A percentile compares a stretch with the other conserved stretches of the same genome.
Conservation (phyloP, 2,329 filamentous ascomycete genomes). For the Aspergillus pseudoglaucus region DNA sequence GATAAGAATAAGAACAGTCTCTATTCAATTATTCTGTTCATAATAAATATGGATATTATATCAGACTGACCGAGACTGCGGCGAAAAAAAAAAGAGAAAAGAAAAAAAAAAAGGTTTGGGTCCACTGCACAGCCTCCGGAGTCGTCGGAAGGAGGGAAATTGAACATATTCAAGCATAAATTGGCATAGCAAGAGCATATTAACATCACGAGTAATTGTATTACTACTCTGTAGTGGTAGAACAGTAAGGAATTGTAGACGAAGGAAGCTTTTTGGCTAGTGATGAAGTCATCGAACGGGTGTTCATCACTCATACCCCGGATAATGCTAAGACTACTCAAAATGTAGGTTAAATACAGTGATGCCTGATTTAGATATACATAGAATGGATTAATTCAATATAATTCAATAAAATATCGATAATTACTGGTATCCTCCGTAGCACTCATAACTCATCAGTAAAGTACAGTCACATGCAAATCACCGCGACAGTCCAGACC, state of each 20-base stretch:
- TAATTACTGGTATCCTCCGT: too few species aligned
- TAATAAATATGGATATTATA: not conserved
- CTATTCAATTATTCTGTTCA: not conserved
- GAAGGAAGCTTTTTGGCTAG: too few species aligned
- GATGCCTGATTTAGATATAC: too few species aligned
- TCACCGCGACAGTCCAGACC: slow-evolving; percentile 15
- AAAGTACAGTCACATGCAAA: not conserved
- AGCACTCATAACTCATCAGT: not conserved
- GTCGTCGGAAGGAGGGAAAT: slow-evolving; percentile 4
- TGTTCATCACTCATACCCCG: too few species aligned
- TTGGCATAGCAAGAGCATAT: not conserved
- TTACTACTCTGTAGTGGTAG: too few species aligned
- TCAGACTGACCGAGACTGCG: not conserved
- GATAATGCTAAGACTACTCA: too few species aligned
- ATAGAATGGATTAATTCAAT: too few species aligned
- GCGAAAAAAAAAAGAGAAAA: slow-evolving; percentile 1
- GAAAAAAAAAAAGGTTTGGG: slow-evolving; percentile 4
- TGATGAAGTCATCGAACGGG: too few species aligned
- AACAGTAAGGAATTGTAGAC: too few species aligned
- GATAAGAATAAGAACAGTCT: not conserved
- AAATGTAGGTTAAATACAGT: too few species aligned
- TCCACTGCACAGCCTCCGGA: slow-evolving; percentile 18
- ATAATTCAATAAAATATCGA: too few species aligned
- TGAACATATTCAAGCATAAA: not conserved
- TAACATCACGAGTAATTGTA: too few species aligned